Conservation (phyloP, 169 alveolate species). For the Cryptosporidium viatorum region DNA sequence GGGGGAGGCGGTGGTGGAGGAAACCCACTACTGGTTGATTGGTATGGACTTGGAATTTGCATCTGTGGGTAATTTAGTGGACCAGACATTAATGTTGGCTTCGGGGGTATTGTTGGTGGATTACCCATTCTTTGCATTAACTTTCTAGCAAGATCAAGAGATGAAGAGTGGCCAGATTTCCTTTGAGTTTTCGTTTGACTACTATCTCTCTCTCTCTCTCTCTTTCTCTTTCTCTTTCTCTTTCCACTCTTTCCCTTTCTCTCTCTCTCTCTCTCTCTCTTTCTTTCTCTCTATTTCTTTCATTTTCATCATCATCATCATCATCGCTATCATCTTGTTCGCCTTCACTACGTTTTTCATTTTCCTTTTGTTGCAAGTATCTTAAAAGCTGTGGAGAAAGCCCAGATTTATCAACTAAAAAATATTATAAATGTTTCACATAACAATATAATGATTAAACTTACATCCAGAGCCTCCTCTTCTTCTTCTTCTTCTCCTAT, state of each 20-base stretch:
- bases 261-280: constrained; percentile 1
- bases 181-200: too few species aligned
- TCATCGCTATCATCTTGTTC: background rate
- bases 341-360: too few species aligned
- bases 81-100: background rate
- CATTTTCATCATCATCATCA: background rate
- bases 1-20: background rate
- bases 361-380: background rate
- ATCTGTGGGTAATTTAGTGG: background rate
- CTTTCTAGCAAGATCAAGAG: background rate
- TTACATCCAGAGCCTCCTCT: background rate
- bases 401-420: constrained; percentile 6
- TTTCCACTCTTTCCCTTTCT: background rate
- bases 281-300: background rate
- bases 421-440: background rate
- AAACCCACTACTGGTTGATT: too few species aligned
- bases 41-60: background rate
- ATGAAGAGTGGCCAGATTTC: too few species aligned
- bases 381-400: background rate
- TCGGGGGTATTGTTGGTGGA: background rate
- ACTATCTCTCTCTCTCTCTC: constrained; percentile 13
- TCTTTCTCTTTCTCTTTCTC: background rate
- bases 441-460: background rate
- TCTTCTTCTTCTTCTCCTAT: background rate
- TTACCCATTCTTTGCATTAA: background rate